Conservation (phyloP, 2,329 filamentous ascomycete genomes). For the Fusarium austroafricanum region DNA sequence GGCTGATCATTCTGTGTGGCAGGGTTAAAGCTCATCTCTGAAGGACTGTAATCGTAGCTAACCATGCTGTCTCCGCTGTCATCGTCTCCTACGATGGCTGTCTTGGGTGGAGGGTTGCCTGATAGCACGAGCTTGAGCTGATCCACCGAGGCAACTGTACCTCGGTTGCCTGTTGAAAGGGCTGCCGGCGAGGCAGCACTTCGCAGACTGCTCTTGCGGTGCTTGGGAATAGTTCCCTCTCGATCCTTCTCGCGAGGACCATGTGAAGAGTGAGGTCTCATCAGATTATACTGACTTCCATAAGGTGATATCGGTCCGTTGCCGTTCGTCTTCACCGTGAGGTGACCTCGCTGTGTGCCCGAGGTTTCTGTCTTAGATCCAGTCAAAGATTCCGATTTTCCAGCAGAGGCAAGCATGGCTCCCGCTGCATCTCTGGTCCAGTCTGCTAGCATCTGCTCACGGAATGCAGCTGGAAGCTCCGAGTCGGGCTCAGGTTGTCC, state of each 20-base stretch:
- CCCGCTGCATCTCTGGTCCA: slow-evolving; percentile 85
- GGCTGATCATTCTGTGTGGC: slow-evolving; percentile 48
- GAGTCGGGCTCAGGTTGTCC: slow-evolving; percentile 55
- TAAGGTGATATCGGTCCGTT: slow-evolving; percentile 59
- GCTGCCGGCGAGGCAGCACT: slow-evolving; percentile 62
- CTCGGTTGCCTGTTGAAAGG: slow-evolving; percentile 57
- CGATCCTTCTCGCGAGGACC: slow-evolving; percentile 50
- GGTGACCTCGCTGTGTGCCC: slow-evolving; percentile 63
- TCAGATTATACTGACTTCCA: slow-evolving; percentile 62
- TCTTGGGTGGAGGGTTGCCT: slow-evolving; percentile 59
- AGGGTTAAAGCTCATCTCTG: slow-evolving; percentile 72
- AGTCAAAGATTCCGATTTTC: slow-evolving; percentile 78
- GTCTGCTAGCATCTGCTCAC: slow-evolving; percentile 79
- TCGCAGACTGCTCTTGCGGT: slow-evolving; percentile 66
- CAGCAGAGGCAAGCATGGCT: slow-evolving; percentile 73
- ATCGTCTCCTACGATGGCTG: slow-evolving; percentile 55
- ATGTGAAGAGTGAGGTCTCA: slow-evolving; percentile 60
- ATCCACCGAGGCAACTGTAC: slow-evolving; percentile 69
- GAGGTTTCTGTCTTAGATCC: slow-evolving; percentile 77
- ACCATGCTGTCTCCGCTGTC: slow-evolving; percentile 76
- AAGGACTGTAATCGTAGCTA: slow-evolving; percentile 75
- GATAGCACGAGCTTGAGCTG: slow-evolving; percentile 72
- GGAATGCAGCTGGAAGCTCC: slow-evolving; percentile 74
- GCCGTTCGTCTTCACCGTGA: slow-evolving; percentile 65
- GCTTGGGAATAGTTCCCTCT: slow-evolving; percentile 52